Evolutionary conservation across 495 filamentous ascomycete species (phyloP), one percentile per base, ranked within the genome.

Genomic region (Daldinia bambusicola): DNA sequence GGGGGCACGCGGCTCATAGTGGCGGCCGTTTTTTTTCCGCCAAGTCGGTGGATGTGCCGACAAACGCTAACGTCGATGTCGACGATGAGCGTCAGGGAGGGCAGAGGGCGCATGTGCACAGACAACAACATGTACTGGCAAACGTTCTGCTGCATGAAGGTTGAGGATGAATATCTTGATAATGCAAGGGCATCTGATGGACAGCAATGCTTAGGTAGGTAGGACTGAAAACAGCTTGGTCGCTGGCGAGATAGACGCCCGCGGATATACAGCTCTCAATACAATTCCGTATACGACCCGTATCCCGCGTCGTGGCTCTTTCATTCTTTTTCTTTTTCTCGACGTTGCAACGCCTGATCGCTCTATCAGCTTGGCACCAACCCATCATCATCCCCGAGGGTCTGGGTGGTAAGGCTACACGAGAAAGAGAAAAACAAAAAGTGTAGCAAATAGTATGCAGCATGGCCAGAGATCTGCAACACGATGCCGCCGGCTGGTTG

Each of bases 401-500:
- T 26, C 3, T 26, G 26, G 26, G 3, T 26, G 26, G 26, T 26
- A 26, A 26, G 26, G 3, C 26, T 26, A 26, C 26, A 26, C 10
- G 43, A 26, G 26, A 26, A 26, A 26, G 26, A 26, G 26, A 26
- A 26, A 26, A 3, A 26, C 1, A 32, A 31, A 45, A 53, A 32
- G 31, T 12, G 67, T 65, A 38, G 36, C 57, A 62, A 57, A 56
- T n/a, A 12, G 41, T 22, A 53, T 56, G 56, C 41, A 43, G 51
- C 36, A 61, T 41, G 41, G 61, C 52, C 52, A 57, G 20, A 71
- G 63, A 70, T 63, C 63, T 58, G 43, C 62, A 40, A 62, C 32
- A 48, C 61, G 34, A 51, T 32, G 30, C 20, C 53, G 36, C 26
- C 13, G 52, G 20, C 22, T 69, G 60, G 60, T 63, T 63, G 60